Percentiles rank a stretch among this genome's conserved stretches.
Conservation (phyloP, 169 alveolate genomes). For the Perkinsus olseni region DNA sequence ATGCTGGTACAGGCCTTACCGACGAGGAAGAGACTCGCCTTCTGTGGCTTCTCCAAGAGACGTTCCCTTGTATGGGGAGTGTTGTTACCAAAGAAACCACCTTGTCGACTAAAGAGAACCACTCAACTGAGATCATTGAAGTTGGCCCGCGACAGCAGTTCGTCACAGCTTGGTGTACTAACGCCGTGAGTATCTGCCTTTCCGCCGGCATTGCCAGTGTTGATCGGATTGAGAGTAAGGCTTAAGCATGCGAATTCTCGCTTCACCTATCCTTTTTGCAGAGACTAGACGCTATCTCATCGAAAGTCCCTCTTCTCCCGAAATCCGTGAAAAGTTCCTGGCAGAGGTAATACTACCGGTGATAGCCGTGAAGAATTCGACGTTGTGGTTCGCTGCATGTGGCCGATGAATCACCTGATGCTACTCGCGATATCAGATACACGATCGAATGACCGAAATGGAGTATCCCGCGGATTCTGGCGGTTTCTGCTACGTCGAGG, state of each 20-base stretch:
- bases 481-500: not conserved
- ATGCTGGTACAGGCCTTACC: not conserved
- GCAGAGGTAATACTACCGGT: not conserved
- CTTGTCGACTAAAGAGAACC: not conserved
- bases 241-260: not conserved
- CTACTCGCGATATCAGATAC: not conserved
- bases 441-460: not conserved
- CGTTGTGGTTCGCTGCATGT: not conserved
- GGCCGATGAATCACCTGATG: no score
- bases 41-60: conserved; percentile 17
- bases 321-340: not conserved
- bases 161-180: conserved; percentile 19
- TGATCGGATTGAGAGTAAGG: not conserved
- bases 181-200: conserved; percentile 8
- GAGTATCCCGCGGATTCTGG: not conserved
- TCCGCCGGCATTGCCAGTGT: not conserved
- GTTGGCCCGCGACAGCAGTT: conserved; percentile 23
- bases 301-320: not conserved
- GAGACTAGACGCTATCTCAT: not conserved
- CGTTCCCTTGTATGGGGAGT: not conserved
- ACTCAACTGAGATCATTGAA: not conserved
- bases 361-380: not conserved
- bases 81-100: not conserved
- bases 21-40: not conserved
- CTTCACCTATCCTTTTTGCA: not conserved